Base-by-base conservation (phyloP, 2,329 filamentous ascomycete species). In the Aspergillus flavus region DNA sequence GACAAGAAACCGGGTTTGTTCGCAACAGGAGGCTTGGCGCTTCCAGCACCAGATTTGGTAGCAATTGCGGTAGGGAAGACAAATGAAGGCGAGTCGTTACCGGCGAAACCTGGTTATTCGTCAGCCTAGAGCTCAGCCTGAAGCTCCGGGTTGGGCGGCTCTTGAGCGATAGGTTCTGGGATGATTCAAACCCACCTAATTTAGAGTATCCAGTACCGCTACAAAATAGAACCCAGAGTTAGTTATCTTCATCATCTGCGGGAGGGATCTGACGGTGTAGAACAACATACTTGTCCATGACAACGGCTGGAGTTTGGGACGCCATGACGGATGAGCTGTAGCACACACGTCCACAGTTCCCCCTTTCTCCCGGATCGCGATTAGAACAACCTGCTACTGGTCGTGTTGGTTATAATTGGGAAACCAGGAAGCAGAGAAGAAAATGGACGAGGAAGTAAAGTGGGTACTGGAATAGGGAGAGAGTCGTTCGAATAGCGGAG, bases 161-260 rank as follows among this genome's bases (percentile, higher is more conserved):
- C 46, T 41, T 41, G 39, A 41, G 39, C 43, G 52, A 50, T 21
- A 32, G 32, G 48, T 2, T 19, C 19, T 52, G 28, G 48, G 63
- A 36, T 28, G 2, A 19, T 55, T 39, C 11, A 30, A 71, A 71
- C 89, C 74, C 84, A 97, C 95, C 95, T 81, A 99, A 91, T 86
- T 99, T 99, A 66, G 95, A 98, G 83, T 96, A 99, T 77, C 95
- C 95, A 84, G 95, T 99, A 85, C 95, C 95, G 91, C 95, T 99
- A 81, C 66, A 74, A 45, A 57, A 64, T 72, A 73, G 61, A 70
- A 54, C 14, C 21, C 16, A 64, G 70, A 69, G 76, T 84, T 75
- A 83, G 81, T 71, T 36, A 59, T 58, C 66, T 62, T 83, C 74
- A 82, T 83, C 74, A 82, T 79, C 68, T 36, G 57, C 61, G 39